phyloP scores from a whole-genome alignment of 305 asterid species.

The Withania somnifera region DNA sequence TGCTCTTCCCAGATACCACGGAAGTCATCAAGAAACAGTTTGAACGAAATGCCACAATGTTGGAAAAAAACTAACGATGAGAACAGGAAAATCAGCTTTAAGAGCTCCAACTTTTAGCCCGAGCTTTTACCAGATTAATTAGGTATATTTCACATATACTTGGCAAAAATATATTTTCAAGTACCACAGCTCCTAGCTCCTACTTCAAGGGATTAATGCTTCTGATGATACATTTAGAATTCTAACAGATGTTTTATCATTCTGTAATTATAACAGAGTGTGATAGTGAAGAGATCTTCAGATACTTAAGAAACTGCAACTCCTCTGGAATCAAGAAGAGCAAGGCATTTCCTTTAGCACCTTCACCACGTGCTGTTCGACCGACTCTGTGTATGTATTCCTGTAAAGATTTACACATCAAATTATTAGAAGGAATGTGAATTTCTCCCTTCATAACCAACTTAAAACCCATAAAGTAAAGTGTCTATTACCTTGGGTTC shows the following conservation, averaged over 20 bases:
- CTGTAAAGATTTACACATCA: conserved; percentile 28
- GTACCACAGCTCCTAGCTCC: not conserved
- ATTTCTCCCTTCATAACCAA: not conserved
- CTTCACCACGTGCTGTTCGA: conserved; percentile 95
- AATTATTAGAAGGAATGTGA: not conserved
- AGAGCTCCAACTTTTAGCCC: not conserved
- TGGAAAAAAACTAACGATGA: too few species aligned
- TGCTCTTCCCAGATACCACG: not conserved
- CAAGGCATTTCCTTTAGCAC: conserved; percentile 84
- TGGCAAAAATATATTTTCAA: not conserved
- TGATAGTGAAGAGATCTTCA: conserved; percentile 38
- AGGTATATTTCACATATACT: not conserved
- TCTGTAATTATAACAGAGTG: not conserved
- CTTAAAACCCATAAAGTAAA: not conserved
- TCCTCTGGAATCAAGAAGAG: conserved; percentile 91
- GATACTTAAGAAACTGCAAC: conserved; percentile 59
- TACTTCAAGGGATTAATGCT: not conserved
- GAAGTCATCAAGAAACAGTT: not conserved
- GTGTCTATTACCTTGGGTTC: conserved; percentile 71
- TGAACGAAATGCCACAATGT: not conserved
- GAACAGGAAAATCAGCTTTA: not conserved
- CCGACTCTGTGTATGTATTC: conserved; percentile 93
- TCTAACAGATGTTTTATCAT: not conserved
- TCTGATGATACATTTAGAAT: not conserved
- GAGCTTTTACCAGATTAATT: not conserved